Evolutionary conservation across 2,329 filamentous ascomycete species (phyloP).

Genomic region (Volutella citrinella): DNA sequence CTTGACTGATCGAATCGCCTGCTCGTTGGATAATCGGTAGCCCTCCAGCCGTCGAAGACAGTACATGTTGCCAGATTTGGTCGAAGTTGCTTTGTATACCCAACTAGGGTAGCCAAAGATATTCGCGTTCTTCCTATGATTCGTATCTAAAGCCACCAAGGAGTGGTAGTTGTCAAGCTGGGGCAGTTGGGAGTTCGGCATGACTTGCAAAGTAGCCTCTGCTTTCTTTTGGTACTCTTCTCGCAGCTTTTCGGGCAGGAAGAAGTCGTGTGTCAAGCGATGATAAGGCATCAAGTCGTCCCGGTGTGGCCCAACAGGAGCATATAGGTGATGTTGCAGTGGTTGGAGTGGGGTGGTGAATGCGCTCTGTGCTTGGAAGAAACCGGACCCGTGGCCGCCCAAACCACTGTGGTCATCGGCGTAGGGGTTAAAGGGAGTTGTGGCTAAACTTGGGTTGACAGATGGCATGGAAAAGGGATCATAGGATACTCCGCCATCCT

Average conservation of each 20-base stretch:
- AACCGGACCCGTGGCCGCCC: constrained; percentile 56
- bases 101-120: constrained; percentile 88
- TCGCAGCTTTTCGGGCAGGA: constrained; percentile 80
- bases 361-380: constrained; percentile 59
- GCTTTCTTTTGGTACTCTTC: constrained; percentile 88
- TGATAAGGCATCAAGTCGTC: constrained; percentile 84
- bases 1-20: constrained; percentile 80
- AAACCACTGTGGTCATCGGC: constrained; percentile 66
- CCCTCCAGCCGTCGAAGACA: constrained; percentile 83
- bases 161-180: constrained; percentile 88
- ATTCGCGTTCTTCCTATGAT: constrained; percentile 70
- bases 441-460: constrained; percentile 49
- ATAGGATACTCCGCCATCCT: constrained; percentile 44
- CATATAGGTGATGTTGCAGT: constrained; percentile 89
- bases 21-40: constrained; percentile 84
- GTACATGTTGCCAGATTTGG: constrained; percentile 86
- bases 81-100: constrained; percentile 91
- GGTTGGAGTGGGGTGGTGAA: constrained; percentile 58
- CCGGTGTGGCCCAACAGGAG: constrained; percentile 77
- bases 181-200: constrained; percentile 74
- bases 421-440: constrained; percentile 69
- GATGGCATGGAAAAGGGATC: constrained; percentile 64
- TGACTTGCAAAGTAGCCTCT: constrained; percentile 79
- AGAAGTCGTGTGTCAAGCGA: constrained; percentile 83
- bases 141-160: constrained; percentile 82